A percentile compares a stretch with the other conserved stretches of the same genome.
These are phyloP conservation scores for Rhinocladiella mackenziei DNA, from an alignment of 2,329 filamentous ascomycete genomes.

Conservation along the genomic window DNA sequence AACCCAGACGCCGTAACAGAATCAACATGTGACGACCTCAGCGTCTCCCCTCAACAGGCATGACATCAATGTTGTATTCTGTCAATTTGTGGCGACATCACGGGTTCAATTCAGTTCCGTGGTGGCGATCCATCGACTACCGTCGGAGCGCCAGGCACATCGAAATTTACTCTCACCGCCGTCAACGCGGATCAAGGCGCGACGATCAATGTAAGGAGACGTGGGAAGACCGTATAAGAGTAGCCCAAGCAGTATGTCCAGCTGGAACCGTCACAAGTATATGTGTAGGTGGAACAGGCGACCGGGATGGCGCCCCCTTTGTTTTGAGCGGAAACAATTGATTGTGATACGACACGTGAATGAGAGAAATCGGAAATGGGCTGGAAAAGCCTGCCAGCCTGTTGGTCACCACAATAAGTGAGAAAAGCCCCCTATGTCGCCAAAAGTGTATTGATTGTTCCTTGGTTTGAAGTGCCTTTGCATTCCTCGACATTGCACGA, in stretches of 20 bases:
- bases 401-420: no score
- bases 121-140: slow-evolving; percentile 45
- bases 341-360: no score
- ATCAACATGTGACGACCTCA: slow-evolving; percentile 34
- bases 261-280: slow-evolving; percentile 45
- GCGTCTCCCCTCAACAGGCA: slow-evolving; percentile 47
- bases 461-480: no score
- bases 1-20: slow-evolving; percentile 33
- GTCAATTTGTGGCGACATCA: slow-evolving; percentile 49
- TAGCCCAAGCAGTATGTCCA: slow-evolving; percentile 50
- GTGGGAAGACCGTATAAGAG: slow-evolving; percentile 54
- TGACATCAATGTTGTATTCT: slow-evolving; percentile 49
- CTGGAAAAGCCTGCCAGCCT: no score
- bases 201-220: slow-evolving; percentile 53
- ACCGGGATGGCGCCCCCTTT: slow-evolving; percentile 32
- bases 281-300: slow-evolving; percentile 48
- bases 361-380: no score
- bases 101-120: slow-evolving; percentile 46
- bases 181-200: slow-evolving; percentile 37
- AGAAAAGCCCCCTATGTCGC: no score
- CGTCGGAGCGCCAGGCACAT: slow-evolving; percentile 46
- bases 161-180: slow-evolving; percentile 47
- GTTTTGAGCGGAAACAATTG: slow-evolving; percentile 14
- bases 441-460: no score
- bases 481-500: no score